phyloP scores from a whole-genome alignment of 2,329 filamentous ascomycete genomes.

The Emmonsia crescens region DNA sequence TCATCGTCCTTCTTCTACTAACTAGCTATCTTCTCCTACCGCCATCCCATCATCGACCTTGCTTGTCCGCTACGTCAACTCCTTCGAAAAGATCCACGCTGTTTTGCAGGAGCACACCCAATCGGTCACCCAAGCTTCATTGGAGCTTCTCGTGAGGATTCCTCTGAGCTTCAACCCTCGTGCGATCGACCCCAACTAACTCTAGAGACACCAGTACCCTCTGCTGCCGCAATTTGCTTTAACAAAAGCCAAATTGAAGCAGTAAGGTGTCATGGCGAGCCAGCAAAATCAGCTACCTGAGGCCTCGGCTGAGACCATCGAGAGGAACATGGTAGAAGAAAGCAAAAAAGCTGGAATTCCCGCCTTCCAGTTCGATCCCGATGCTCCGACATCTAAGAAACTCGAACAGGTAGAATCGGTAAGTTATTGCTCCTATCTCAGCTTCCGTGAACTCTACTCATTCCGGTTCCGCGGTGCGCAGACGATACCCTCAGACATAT shows the following conservation, averaged over 20 bases:
- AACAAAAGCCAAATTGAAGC: conserved; percentile 56
- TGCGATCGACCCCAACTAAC: neutral
- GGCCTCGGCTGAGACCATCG: conserved; percentile 58
- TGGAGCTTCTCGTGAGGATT: neutral
- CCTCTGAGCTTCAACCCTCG: neutral
- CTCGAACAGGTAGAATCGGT: conserved; percentile 66
- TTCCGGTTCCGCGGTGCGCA: neutral
- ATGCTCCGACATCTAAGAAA: conserved; percentile 77
- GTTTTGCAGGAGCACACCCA: neutral
- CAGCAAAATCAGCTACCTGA: conserved; percentile 53
- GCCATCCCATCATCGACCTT: neutral
- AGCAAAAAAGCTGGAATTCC: conserved; percentile 66
- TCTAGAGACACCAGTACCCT: conserved; percentile 5
- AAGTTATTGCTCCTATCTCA: conserved; percentile 28
- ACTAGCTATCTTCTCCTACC: neutral
- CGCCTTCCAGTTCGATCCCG: conserved; percentile 77
- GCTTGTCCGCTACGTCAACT: neutral
- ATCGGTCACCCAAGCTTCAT: neutral
- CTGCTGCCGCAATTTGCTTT: neutral
- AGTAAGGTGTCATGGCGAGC: conserved; percentile 68
- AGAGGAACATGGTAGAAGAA: conserved; percentile 64
- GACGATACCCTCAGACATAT: conserved; percentile 39
- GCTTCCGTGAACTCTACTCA: neutral
- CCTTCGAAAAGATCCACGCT: neutral
- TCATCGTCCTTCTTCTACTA: neutral